Conservation (phyloP, 2,329 filamentous ascomycete genomes). For the Clonostachys chloroleuca region DNA sequence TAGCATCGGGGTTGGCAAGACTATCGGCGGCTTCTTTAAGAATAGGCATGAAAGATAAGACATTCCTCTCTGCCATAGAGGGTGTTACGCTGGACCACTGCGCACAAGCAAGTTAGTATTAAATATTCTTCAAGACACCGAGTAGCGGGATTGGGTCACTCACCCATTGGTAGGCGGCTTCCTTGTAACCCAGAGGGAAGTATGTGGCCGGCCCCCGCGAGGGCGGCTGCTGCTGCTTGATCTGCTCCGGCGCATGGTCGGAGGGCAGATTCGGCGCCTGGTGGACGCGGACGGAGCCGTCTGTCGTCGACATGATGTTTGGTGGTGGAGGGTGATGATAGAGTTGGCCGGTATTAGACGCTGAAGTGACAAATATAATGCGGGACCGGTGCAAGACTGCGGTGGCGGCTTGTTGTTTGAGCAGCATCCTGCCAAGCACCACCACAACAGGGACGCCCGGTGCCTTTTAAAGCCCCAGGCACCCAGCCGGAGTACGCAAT, state of each 20-base stretch:
- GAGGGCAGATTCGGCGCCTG: constrained; percentile 9
- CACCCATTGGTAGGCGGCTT: constrained; percentile 89
- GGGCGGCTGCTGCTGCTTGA: constrained; percentile 17
- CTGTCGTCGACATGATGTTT: constrained; percentile 24
- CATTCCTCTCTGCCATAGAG: constrained; percentile 78
- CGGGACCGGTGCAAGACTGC: constrained; percentile 35
- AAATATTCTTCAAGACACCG: neutral
- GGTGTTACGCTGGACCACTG: constrained; percentile 87
- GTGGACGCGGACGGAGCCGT: constrained; percentile 14
- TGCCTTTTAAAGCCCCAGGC: too few relatives aligned
- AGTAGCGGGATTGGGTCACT: constrained; percentile 19
- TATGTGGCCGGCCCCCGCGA: constrained; percentile 30
- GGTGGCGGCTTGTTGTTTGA: constrained; percentile 30
- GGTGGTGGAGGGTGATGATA: constrained; percentile 4
- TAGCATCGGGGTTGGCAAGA: constrained; percentile 39
- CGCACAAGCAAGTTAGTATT: neutral
- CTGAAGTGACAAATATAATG: constrained; percentile 23
- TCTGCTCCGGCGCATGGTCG: constrained; percentile 3
- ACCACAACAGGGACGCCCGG: too few relatives aligned
- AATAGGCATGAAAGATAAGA: constrained; percentile 82
- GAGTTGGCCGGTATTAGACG: neutral
- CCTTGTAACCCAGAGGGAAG: constrained; percentile 89
- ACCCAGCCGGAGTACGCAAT: too few relatives aligned
- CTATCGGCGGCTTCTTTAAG: constrained; percentile 71
- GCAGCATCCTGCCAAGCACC: neutral